Percentiles rank a stretch among this genome's conserved stretches.
Conservation (phyloP, 2,329 filamentous ascomycete genomes). For the Monilinia vaccinii-corymbosi region DNA sequence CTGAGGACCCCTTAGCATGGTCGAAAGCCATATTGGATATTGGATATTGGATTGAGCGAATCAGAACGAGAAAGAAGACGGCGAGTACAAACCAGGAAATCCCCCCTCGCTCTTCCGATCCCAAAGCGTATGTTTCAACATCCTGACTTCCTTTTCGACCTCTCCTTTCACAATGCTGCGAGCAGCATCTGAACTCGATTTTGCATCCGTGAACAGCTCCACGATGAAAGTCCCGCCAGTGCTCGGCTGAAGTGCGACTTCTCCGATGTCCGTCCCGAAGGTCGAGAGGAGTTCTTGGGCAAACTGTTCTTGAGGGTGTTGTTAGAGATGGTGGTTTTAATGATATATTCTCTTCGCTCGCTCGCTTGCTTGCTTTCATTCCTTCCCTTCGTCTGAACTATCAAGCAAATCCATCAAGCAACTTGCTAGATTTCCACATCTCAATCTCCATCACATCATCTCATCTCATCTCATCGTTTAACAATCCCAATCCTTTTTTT, state of each 20-base stretch:
- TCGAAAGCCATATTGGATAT: no score
- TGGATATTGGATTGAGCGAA: no score
- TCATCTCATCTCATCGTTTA: no score
- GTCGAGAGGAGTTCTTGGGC: constrained; percentile 93
- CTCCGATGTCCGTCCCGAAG: constrained; percentile 73
- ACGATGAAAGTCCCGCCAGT: constrained; percentile 81
- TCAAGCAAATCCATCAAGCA: background rate
- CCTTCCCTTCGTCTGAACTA: background rate
- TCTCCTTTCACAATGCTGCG: background rate
- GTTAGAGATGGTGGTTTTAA: no score
- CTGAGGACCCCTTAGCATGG: no score
- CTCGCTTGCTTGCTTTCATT: background rate
- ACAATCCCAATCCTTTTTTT: no score
- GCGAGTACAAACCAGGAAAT: constrained; percentile 57
- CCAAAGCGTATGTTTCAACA: constrained; percentile 60
- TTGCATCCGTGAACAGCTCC: constrained; percentile 41
- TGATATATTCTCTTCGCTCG: no score
- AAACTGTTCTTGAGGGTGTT: constrained; percentile 49
- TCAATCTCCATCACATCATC: background rate
- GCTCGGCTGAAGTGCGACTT: constrained; percentile 76
- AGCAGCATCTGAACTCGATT: background rate
- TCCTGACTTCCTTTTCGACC: constrained; percentile 14
- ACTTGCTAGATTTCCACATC: background rate
- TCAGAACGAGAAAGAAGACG: background rate
- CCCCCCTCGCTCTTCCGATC: constrained; percentile 79